A percentile compares a stretch with the other conserved stretches of the same genome.
These are phyloP conservation scores for Fusarium tricinctum DNA, from an alignment of 2,329 filamentous ascomycete genomes.

Conservation along the genomic window DNA sequence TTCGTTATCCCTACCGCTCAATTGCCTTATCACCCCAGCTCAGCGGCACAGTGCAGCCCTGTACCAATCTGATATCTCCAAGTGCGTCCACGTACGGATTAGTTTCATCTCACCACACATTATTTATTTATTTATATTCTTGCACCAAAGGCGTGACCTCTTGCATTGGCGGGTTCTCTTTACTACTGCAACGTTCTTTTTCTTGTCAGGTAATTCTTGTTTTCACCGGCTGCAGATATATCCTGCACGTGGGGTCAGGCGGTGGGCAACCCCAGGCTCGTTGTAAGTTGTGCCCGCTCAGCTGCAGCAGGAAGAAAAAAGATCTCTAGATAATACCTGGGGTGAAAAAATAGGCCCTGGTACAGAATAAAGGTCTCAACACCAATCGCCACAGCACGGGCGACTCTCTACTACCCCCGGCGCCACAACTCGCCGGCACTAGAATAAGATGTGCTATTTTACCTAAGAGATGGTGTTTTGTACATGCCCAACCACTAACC, in stretches of 20 bases:
- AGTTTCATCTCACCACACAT: not conserved
- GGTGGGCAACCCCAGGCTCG: conserved; percentile 38
- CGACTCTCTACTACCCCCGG: conserved; percentile 8
- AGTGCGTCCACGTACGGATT: conserved; percentile 25
- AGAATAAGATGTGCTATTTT: conserved; percentile 14
- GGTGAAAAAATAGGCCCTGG: conserved; percentile 4
- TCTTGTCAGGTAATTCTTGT: conserved; percentile 37
- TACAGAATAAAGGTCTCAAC: conserved; percentile 7
- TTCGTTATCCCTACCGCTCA: conserved; percentile 30
- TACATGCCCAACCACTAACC: not conserved
- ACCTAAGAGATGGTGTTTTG: conserved; percentile 5
- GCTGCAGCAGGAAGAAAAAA: not conserved
- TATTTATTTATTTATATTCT: not conserved
- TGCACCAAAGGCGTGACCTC: conserved; percentile 21
- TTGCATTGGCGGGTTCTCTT: conserved; percentile 14
- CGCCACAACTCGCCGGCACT: conserved; percentile 17
- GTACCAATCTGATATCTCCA: conserved; percentile 29
- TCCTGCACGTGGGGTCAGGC: conserved; percentile 42
- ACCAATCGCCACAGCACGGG: conserved; percentile 43
- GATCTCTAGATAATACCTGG: conserved; percentile 19
- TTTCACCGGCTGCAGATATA: conserved; percentile 40
- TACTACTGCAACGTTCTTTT: conserved; percentile 37
- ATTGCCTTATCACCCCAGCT: conserved; percentile 42
- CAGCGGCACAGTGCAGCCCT: conserved; percentile 34
- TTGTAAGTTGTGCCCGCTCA: conserved; percentile 4